phyloP scores from a whole-genome alignment of 2,329 filamentous ascomycete genomes.

The Epichloe brachyelytri region DNA sequence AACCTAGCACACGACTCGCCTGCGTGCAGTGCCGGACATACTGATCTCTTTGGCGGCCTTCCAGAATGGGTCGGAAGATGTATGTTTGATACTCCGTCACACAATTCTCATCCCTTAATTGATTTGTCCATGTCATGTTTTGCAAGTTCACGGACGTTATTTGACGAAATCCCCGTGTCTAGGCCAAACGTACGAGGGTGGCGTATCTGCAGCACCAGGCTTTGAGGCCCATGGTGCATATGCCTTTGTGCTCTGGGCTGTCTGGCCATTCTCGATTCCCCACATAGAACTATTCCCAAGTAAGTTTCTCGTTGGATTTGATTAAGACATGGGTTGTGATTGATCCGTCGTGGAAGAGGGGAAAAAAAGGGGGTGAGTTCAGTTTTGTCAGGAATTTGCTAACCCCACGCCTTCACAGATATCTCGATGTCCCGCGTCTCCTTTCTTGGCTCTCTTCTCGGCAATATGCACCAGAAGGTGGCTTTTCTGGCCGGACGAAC shows the following conservation, averaged over 20 bases:
- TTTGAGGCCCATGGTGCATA: conserved; percentile 94
- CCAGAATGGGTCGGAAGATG: conserved; percentile 71
- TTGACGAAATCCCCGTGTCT: conserved; percentile 5
- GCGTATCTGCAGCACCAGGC: conserved; percentile 73
- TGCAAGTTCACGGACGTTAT: conserved; percentile 6
- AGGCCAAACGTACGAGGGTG: conserved; percentile 92
- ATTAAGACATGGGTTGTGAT: not conserved
- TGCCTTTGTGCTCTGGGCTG: conserved; percentile 89
- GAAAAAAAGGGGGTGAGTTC: not conserved
- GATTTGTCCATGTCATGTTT: conserved; percentile 7
- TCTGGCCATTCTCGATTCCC: conserved; percentile 72
- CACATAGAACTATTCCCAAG: conserved; percentile 59
- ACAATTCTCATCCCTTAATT: conserved; percentile 2
- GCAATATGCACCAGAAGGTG: conserved; percentile 83
- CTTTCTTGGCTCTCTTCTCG: conserved; percentile 80
- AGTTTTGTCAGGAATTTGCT: conserved; percentile 16
- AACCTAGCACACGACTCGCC: conserved; percentile 63
- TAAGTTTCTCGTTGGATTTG: conserved; percentile 29
- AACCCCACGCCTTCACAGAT: conserved; percentile 31
- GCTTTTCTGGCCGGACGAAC: conserved; percentile 87
- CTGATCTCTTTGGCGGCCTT: conserved; percentile 56
- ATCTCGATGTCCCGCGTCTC: conserved; percentile 64
- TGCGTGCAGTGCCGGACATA: conserved; percentile 47
- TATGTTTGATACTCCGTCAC: conserved; percentile 30
- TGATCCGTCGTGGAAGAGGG: not conserved